Conservation (phyloP, 73 alveolate genomes). For the Symbiodinium natans region DNA sequence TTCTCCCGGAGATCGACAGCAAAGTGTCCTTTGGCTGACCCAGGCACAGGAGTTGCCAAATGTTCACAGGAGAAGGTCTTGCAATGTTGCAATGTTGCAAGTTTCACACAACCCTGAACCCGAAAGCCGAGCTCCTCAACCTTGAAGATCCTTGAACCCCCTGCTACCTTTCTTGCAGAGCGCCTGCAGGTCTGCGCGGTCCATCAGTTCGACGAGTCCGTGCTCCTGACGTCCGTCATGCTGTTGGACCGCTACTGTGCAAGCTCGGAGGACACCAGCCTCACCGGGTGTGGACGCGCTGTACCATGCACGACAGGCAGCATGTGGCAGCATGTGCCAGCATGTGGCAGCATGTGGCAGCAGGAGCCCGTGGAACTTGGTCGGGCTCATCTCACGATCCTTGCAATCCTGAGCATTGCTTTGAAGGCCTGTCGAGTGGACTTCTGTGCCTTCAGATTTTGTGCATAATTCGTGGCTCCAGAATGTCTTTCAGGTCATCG, state of each 20-base stretch:
- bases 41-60: background rate
- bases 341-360: background rate
- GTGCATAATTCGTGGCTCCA: background rate
- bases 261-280: slow-evolving; percentile 26
- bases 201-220: slow-evolving; percentile 63
- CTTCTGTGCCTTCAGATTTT: background rate
- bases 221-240: slow-evolving; percentile 34
- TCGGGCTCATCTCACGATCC: background rate
- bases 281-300: background rate
- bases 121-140: too few species aligned
- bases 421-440: background rate
- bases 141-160: too few species aligned
- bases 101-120: too few species aligned
- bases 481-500: background rate
- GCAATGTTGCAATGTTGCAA: too few species aligned
- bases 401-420: slow-evolving; percentile 54
- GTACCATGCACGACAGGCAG: too few species aligned
- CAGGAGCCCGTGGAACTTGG: slow-evolving; percentile 29
- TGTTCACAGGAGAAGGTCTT: too few species aligned
- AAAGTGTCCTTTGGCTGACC: slow-evolving; percentile 4
- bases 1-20: background rate
- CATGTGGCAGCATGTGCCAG: background rate
- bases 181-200: slow-evolving; percentile 27
- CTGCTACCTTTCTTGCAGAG: too few species aligned
- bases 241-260: slow-evolving; percentile 83